A percentile compares a stretch with the other conserved stretches of the same genome.
phyloP scores from a whole-genome alignment of 345 rosid species.

The Stellera chamaejasme region DNA sequence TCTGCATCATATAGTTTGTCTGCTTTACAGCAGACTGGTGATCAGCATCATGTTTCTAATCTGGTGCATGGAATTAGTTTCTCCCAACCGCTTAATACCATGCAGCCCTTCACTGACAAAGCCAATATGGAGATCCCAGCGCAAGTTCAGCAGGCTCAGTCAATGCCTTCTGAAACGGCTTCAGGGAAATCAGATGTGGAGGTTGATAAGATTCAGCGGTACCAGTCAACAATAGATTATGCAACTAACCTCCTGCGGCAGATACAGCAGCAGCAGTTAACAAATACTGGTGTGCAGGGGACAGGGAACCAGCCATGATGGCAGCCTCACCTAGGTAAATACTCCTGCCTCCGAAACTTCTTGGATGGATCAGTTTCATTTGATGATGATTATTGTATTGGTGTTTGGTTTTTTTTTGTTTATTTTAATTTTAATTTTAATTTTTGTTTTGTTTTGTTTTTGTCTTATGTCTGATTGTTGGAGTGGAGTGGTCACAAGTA shows the following conservation, averaged over 20 bases:
- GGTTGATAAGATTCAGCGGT: slow-evolving; percentile 63
- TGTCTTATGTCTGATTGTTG: no score
- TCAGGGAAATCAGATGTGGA: slow-evolving; percentile 41
- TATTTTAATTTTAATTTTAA: no score
- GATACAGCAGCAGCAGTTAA: slow-evolving; percentile 57
- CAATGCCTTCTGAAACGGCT: slow-evolving; percentile 32
- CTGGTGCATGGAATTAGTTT: slow-evolving; percentile 35
- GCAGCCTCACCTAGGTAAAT: slow-evolving; percentile 22
- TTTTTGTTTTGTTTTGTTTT: no score
- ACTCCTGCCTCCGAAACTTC: slow-evolving; percentile 4
- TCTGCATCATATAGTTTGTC: slow-evolving; percentile 26
- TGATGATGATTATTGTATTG: no score
- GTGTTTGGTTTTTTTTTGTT: no score
- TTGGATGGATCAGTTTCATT: neutral
- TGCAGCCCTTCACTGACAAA: slow-evolving; percentile 29
- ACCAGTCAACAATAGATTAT: slow-evolving; percentile 75
- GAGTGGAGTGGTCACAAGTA: no score
- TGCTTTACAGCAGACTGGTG: slow-evolving; percentile 30
- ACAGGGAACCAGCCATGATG: slow-evolving; percentile 22
- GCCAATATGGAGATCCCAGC: slow-evolving; percentile 30
- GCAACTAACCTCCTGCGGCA: slow-evolving; percentile 86
- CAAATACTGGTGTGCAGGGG: slow-evolving; percentile 28
- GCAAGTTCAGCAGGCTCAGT: slow-evolving; percentile 43
- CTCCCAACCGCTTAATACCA: slow-evolving; percentile 30
- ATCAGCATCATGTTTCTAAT: slow-evolving; percentile 23